phyloP scores from a whole-genome alignment of 2,329 filamentous ascomycete genomes.

The Phyllosticta ampelicida region DNA sequence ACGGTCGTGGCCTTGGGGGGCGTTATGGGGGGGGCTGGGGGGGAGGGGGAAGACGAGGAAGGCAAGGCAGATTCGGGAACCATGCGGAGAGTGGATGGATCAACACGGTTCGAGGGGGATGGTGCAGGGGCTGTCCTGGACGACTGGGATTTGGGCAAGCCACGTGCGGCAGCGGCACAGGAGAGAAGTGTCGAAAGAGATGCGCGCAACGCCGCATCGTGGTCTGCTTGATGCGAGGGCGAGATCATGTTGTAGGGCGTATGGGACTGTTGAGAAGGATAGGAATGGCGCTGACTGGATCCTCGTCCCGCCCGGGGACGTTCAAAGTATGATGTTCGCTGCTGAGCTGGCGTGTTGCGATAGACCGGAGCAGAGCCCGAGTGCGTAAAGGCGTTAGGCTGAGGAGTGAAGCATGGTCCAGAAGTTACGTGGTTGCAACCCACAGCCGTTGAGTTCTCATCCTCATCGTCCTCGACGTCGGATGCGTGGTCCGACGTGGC shows the following conservation, averaged over 20 bases:
- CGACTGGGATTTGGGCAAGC: conserved; percentile 51
- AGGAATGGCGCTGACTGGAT: conserved; percentile 30
- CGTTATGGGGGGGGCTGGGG: conserved; percentile 16
- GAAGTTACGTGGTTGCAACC: conserved; percentile 48
- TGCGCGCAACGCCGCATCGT: conserved; percentile 84
- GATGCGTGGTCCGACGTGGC: conserved; percentile 29
- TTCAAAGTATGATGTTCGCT: conserved; percentile 26
- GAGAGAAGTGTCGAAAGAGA: conserved; percentile 92
- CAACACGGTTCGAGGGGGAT: conserved; percentile 27
- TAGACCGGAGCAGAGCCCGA: conserved; percentile 49
- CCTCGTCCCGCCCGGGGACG: conserved; percentile 22
- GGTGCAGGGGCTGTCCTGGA: background rate
- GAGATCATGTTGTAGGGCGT: conserved; percentile 58
- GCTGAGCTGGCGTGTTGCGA: conserved; percentile 34
- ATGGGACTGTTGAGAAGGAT: conserved; percentile 35
- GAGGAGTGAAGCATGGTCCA: conserved; percentile 57
- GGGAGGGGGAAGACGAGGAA: conserved; percentile 21
- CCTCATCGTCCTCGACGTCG: conserved; percentile 31
- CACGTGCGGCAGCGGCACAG: conserved; percentile 83
- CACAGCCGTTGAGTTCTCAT: conserved; percentile 70
- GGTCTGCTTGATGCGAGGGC: conserved; percentile 69
- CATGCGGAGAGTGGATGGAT: conserved; percentile 45
- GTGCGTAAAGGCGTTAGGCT: conserved; percentile 87
- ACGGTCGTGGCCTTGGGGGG: conserved; percentile 19
- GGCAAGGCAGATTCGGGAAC: conserved; percentile 49